Evolutionary conservation across 345 rosid species (phyloP), one percentile per base, ranked within the genome.

Genomic region (Eucalyptus tenuipes): DNA sequence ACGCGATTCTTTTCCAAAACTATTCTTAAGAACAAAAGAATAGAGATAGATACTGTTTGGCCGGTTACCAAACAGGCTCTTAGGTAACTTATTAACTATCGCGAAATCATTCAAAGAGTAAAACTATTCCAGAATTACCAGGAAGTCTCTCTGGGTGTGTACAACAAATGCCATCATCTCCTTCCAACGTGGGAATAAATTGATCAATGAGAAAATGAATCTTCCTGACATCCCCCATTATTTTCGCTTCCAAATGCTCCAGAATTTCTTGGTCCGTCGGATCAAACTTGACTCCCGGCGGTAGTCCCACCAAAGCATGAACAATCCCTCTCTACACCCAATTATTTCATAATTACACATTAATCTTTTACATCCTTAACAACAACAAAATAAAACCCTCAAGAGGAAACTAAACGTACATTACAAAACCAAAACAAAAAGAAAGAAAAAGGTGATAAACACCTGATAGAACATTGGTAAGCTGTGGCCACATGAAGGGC

Each of bases 111-210:
- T 71, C 6, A 17, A 71, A 71, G 81, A 40, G 25, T 20, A 33
- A 16, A 33, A 22, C 24, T 75, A 37, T 75, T 75, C 8, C 47
- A 75, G 27, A 75, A 52, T 87, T 90, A 97, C 99, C 99, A 42
- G 99, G 99, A 18, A 98, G 96, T 92, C 91, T 91, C 89, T 97
- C 96, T 5, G 99, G 99, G 89, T 97, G 99, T 24, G 98, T 94
- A 66, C 93, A 97, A 90, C 99, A 97, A 93, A 97, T 97, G 10
- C 99, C 99, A 90, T 96, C 95, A 33, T 96, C 95, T 13, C 98
- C 98, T 79, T 95, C 98, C 18, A 97, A 92, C 3, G 99, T 95
- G 5, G 96, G 96, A 88, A 97, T 97, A 91, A 97, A 97, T 88
- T 96, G 96, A 89, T 96, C 96, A 9, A 98, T 96, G 44, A 98